Evolutionary conservation across 2,329 filamentous ascomycete genomes (phyloP).

Genomic region (Ascochyta fabae): DNA sequence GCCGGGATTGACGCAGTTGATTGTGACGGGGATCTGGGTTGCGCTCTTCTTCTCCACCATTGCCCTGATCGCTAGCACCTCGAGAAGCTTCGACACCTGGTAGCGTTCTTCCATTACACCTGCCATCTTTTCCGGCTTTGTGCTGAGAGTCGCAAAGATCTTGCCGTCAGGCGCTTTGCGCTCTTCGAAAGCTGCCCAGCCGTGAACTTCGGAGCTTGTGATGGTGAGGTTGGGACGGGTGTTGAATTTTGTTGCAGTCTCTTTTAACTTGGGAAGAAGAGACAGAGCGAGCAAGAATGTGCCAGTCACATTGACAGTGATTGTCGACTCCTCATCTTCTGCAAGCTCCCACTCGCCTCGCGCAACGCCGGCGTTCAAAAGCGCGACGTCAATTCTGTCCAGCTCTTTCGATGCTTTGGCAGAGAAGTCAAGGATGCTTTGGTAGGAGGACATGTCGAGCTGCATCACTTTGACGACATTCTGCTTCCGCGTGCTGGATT

Average conservation of each 20-base stretch:
- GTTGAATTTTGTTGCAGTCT: slow-evolving; percentile 23
- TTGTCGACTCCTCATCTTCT: slow-evolving; percentile 44
- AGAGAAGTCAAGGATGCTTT: slow-evolving; percentile 26
- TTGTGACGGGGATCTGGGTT: slow-evolving; percentile 26
- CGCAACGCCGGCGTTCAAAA: slow-evolving; percentile 46
- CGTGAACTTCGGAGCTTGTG: slow-evolving; percentile 18
- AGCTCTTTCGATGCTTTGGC: slow-evolving; percentile 28
- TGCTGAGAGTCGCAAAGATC: slow-evolving; percentile 27
- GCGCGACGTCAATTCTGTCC: slow-evolving; percentile 35
- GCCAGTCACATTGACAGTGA: slow-evolving; percentile 61
- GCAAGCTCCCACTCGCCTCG: slow-evolving; percentile 20
- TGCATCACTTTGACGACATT: slow-evolving; percentile 33
- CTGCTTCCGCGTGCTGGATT: slow-evolving; percentile 15
- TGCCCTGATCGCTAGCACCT: slow-evolving; percentile 29
- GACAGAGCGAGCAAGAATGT: slow-evolving; percentile 59
- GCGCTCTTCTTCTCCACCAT: slow-evolving; percentile 18
- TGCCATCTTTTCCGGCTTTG: neutral
- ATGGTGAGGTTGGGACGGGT: slow-evolving; percentile 24
- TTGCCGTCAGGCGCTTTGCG: slow-evolving; percentile 22
- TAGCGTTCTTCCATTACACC: slow-evolving; percentile 13
- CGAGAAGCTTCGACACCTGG: slow-evolving; percentile 33
- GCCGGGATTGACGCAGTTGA: slow-evolving; percentile 40
- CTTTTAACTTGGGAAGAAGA: slow-evolving; percentile 47
- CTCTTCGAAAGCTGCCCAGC: slow-evolving; percentile 20
- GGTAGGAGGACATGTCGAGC: slow-evolving; percentile 32